Base-by-base conservation (phyloP, 768 basidiomycete genomes). In the Rubroboletus satanas region DNA sequence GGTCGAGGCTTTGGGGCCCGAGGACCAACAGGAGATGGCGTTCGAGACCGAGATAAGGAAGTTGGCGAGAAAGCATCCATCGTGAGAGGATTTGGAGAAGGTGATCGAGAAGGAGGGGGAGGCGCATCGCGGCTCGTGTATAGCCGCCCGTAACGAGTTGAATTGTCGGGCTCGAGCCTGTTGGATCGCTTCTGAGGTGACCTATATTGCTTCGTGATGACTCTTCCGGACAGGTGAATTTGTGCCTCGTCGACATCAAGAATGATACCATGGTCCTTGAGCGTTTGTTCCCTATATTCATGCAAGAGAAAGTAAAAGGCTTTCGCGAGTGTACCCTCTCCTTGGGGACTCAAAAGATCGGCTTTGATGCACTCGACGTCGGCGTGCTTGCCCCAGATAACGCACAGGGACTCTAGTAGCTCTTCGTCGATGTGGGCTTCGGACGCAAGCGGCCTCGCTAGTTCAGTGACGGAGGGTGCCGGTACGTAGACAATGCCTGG, bases 281-380 rank as follows among this genome's bases (percentile, higher is more conserved):
- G 72, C 1, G 74, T 74, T 52, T 81, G 83, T 62, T 91, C 85
- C 55, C 88, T 82, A 63, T 92, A 89, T 69, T 81, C 81, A 38
- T 82, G 76, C 18, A 96, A 79, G 36, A 96, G 79, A 66, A 87
- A 92, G 66, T 94, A 96, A 70, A 94, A 93, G 0, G 89, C 90
- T 67, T 95, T 95, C 10, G 90, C 88, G 56, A 90, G 80, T 9
- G 82, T 81, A 12, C 88, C 88, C 49, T 81, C 74, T 18, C 85
- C 89, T 17, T 79, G 77, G 11, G 87, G 84, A 29, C 85, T 81
- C 58, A 88, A 80, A 7, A 92, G 75, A 62, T 91, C 89, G 23
- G 75, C 68, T 52, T 77, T 80, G 64, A 91, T 88, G 28, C 66
- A 68, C 15, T 82, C 77, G 14, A 74, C 55, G 55, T 88, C 82